Conservation (phyloP, 495 filamentous ascomycete species). For the Tuber microsphaerosporum region DNA sequence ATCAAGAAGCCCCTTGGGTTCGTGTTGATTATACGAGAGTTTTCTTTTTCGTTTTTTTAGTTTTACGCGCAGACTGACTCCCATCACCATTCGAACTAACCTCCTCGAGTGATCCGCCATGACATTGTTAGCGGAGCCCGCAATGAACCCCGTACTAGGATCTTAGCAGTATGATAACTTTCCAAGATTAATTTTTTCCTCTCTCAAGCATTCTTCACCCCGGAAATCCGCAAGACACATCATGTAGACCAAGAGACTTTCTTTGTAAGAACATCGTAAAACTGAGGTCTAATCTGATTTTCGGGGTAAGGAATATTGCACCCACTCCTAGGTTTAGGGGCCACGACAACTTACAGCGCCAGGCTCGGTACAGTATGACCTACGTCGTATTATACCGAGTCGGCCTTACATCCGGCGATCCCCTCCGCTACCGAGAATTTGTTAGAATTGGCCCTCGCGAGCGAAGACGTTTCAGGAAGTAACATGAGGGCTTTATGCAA, state of each 20-base stretch:
- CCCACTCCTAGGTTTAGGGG: not conserved
- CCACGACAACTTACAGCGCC: not conserved
- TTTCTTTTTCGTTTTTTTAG: not conserved
- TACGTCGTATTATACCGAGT: not conserved
- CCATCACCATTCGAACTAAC: not conserved
- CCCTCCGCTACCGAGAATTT: not conserved
- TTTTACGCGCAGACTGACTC: not conserved
- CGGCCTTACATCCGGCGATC: not conserved
- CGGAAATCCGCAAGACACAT: not conserved
- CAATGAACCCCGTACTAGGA: not conserved
- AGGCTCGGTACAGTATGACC: not conserved
- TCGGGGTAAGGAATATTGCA: not conserved
- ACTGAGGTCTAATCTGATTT: not conserved
- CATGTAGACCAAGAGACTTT: not conserved
- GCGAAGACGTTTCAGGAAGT: not conserved
- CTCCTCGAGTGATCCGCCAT: not conserved
- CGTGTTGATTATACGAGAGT: not conserved
- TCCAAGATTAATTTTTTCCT: not conserved
- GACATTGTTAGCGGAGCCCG: not conserved
- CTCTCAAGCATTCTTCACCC: not conserved
- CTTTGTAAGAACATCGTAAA: not conserved
- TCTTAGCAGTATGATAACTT: not conserved
- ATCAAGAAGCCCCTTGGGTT: not conserved
- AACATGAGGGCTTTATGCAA: not conserved
- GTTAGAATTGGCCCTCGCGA: not conserved